Evolutionary conservation across 371 early-diverging fungal genomes (phyloP), one percentile per base, ranked within the genome.

Genomic region (Mucor velutinosus): DNA sequence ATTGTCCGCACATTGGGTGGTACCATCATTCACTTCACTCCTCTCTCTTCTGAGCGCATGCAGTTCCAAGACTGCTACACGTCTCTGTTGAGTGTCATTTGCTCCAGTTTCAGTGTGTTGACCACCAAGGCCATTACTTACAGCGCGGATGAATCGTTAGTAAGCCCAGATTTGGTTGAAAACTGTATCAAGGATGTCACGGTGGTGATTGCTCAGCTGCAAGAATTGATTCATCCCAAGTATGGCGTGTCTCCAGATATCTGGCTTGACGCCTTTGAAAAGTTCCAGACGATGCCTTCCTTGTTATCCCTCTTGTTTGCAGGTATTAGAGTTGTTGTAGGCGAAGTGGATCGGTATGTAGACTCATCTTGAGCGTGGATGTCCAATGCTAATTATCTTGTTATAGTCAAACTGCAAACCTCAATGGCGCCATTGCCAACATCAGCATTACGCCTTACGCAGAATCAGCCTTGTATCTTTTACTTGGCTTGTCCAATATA

Each of bases 391-490:
- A n/a, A n/a, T n/a, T n/a, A n/a, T n/a, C n/a, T n/a, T n/a, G n/a
- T n/a, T 6, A 25, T 67, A 80, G 80, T 11, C 76, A 76, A 73
- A 58, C 30, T 17, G 33, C 61, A 19, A 65, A 51, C 6, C 27
- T 62, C 23, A 64, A 56, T n/a, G 60, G 58, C 25, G 23, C 37
- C 1, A 10, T 75, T 19, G 47, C 74, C 19, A 74, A 57, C 37
- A 58, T 76, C 30, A 68, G 47, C 29, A 73, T 83, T 17, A 77
- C 83, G 33, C 81, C 83, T 0, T 83, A 78, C 43, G 77, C 83
- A 3, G 79, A 79, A 66, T 66, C 70, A 27, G 79, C 76, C 25
- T 67, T 80, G 25, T 78, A 75, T 60, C 68, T 83, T 8, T 68
- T 83, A 15, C 62, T 80, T 15, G 64, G 69, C 7, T 47, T 83